Evolutionary conservation across 78 protist genomes (phyloP).

Genomic region (Creolimax fragrantissima): DNA sequence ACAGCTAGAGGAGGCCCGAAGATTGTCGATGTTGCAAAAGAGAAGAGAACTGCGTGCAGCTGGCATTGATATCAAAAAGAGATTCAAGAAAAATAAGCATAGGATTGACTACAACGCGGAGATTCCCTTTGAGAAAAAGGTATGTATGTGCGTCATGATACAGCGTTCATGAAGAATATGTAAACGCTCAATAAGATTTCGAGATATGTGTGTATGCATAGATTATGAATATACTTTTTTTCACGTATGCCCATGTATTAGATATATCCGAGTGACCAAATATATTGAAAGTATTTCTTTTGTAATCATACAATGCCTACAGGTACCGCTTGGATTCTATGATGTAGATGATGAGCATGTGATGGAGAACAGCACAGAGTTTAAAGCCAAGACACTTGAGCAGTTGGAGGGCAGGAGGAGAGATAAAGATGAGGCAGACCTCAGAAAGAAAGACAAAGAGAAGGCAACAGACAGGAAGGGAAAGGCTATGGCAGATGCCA

Average conservation of each 20-base stretch:
- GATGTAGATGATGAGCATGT: not conserved
- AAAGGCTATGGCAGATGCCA: not conserved
- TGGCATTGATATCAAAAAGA: slow-evolving; percentile 53
- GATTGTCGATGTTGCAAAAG: slow-evolving; percentile 92
- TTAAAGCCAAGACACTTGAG: not conserved
- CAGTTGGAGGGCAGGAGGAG: not conserved
- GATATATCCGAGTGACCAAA: no score
- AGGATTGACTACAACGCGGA: slow-evolving; percentile 15
- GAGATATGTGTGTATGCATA: not conserved
- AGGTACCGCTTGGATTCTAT: not conserved
- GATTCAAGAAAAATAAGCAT: not conserved
- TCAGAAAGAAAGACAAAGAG: not conserved
- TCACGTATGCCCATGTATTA: no score
- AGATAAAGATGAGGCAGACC: not conserved
- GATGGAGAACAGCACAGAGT: not conserved
- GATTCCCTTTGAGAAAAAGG: slow-evolving; percentile 7
- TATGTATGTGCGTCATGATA: not conserved
- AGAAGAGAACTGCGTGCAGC: slow-evolving; percentile 89
- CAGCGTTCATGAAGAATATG: not conserved
- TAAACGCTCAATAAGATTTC: not conserved
- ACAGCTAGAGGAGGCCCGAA: slow-evolving; percentile 93
- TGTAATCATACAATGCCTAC: no score
- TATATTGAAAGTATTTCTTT: no score
- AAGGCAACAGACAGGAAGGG: not conserved
- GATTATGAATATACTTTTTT: not conserved